Evolutionary conservation across 75 land plant genomes (phyloP).

Genomic region (Cryptomeria japonica): DNA sequence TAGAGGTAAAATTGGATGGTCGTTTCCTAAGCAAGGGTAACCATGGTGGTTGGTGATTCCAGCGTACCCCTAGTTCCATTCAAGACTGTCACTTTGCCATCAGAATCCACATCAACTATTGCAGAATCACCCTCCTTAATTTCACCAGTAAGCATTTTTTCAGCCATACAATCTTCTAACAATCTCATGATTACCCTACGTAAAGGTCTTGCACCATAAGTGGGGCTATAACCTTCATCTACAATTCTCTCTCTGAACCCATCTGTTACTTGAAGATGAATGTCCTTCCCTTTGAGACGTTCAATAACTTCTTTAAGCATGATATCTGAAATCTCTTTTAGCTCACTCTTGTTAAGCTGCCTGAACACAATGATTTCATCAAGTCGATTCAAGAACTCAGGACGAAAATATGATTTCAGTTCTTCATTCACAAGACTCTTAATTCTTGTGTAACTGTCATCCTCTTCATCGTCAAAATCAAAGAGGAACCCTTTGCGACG

Average conservation of each 20-base stretch:
- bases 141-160: constrained; percentile 44
- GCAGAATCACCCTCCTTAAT: constrained; percentile 51
- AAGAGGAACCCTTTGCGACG: constrained; percentile 44
- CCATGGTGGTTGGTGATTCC: constrained; percentile 8
- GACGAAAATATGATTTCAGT: constrained; percentile 49
- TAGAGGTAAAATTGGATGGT: background rate
- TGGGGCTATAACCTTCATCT: constrained; percentile 49
- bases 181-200: constrained; percentile 45
- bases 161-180: constrained; percentile 41
- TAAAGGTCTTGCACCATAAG: constrained; percentile 46
- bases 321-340: constrained; percentile 60
- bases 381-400: constrained; percentile 53
- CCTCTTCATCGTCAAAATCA: constrained; percentile 43
- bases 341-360: constrained; percentile 59
- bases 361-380: constrained; percentile 67
- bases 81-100: constrained; percentile 40
- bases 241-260: constrained; percentile 44
- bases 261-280: constrained; percentile 56
- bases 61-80: constrained; percentile 24
- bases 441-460: constrained; percentile 51
- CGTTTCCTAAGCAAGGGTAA: constrained; percentile 15
- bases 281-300: constrained; percentile 39
- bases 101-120: constrained; percentile 40
- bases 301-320: constrained; percentile 55
- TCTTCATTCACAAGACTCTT: constrained; percentile 48